These are phyloP conservation scores for Arthrocladium fulminans DNA, from an alignment of 2,329 filamentous ascomycete genomes.

Conservation along the genomic window DNA sequence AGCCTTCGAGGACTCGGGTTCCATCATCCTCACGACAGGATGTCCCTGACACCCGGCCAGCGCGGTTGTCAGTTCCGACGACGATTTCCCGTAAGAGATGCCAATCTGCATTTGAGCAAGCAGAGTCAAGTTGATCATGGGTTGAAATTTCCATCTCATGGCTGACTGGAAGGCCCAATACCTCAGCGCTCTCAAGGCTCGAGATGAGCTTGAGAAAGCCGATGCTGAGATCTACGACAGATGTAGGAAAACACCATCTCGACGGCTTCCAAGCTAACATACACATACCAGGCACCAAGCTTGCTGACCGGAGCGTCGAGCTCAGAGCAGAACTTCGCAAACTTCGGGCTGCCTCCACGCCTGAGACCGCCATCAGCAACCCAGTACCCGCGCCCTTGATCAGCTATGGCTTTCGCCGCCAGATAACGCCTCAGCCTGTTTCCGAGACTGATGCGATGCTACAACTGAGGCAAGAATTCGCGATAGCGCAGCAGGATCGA, in stretches of 20 bases:
- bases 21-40: no score
- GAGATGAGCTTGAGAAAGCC: slow-evolving; percentile 59
- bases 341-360: slow-evolving; percentile 58
- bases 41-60: not conserved
- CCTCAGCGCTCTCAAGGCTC: slow-evolving; percentile 60
- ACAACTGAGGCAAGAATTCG: slow-evolving; percentile 57
- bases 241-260: slow-evolving; percentile 44
- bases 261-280: not conserved
- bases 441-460: slow-evolving; percentile 25
- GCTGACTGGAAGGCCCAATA: slow-evolving; percentile 76
- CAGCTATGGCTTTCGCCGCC: slow-evolving; percentile 15
- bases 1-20: no score
- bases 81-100: not conserved
- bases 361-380: slow-evolving; percentile 30
- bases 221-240: slow-evolving; percentile 64
- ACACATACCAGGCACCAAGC: slow-evolving; percentile 14
- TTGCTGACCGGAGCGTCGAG: slow-evolving; percentile 23
- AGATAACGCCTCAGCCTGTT: slow-evolving; percentile 22
- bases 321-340: slow-evolving; percentile 11
- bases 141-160: slow-evolving; percentile 32
- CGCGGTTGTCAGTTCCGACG: not conserved
- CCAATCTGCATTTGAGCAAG: not conserved
- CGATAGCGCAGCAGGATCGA: slow-evolving; percentile 66
- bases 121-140: not conserved
- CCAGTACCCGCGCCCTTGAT: slow-evolving; percentile 22